These are phyloP conservation scores for Casuarina cunninghamiana DNA, from an alignment of 306 rosid species.

Conservation along the genomic window DNA sequence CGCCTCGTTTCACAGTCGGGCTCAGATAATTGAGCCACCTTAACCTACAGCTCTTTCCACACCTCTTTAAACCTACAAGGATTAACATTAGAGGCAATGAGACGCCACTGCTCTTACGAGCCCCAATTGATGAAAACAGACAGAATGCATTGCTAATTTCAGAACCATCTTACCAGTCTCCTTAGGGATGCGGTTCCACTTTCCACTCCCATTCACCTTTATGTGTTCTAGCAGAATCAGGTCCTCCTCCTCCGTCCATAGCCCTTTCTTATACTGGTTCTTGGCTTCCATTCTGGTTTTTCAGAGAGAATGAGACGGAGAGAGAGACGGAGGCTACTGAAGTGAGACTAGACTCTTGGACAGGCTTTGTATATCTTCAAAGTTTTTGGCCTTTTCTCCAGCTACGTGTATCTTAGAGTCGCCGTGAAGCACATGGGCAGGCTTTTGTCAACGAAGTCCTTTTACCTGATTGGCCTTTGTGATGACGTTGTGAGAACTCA, in stretches of 20 bases:
- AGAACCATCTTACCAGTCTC: slow-evolving; percentile 21
- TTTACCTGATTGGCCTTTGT: neutral
- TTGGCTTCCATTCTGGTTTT: slow-evolving; percentile 7
- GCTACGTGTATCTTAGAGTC: neutral
- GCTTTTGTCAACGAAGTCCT: slow-evolving; percentile 7
- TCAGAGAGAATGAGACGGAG: neutral
- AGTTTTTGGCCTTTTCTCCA: neutral
- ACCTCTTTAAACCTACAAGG: slow-evolving; percentile 27
- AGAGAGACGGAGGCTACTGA: neutral
- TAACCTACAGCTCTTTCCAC: slow-evolving; percentile 37
- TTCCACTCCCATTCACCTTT: slow-evolving; percentile 25
- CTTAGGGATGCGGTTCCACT: slow-evolving; percentile 42
- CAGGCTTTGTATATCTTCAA: neutral
- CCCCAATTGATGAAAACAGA: neutral
- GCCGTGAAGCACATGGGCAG: neutral
- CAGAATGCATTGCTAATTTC: neutral
- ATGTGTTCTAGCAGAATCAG: slow-evolving; percentile 33
- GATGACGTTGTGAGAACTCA: neutral
- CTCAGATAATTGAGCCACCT: slow-evolving; percentile 43
- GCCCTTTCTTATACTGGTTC: slow-evolving; percentile 32
- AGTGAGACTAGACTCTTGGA: neutral
- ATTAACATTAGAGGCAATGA: neutral
- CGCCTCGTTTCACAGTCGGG: slow-evolving; percentile 29
- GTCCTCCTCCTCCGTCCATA: slow-evolving; percentile 46
- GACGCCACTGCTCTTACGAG: neutral